Conservation (phyloP, 2,329 filamentous ascomycete genomes). For the Allantophomopsis cytisporea region DNA sequence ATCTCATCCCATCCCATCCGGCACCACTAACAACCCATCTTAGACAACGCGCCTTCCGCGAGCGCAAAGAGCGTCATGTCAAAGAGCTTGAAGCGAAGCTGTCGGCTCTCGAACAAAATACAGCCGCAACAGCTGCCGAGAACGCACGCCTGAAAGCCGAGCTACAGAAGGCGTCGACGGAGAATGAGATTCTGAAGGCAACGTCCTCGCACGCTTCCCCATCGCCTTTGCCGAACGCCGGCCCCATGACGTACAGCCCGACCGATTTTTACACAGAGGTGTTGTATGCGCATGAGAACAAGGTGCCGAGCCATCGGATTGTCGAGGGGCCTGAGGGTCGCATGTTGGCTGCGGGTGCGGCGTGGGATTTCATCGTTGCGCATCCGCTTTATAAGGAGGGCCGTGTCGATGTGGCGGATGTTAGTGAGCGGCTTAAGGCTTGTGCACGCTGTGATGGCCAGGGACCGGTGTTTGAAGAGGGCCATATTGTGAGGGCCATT, state of each 20-base stretch:
- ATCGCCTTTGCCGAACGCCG: slow-evolving; percentile 32
- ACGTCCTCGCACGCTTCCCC: slow-evolving; percentile 42
- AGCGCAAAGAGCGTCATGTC: slow-evolving; percentile 89
- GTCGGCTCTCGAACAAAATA: slow-evolving; percentile 59
- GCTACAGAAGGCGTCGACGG: slow-evolving; percentile 70
- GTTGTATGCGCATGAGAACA: slow-evolving; percentile 45
- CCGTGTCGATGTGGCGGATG: slow-evolving; percentile 66
- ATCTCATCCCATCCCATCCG: background rate
- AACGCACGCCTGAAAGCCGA: slow-evolving; percentile 80
- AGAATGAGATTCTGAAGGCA: slow-evolving; percentile 85
- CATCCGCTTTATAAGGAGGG: slow-evolving; percentile 68
- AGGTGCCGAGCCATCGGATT: slow-evolving; percentile 55
- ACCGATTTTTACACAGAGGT: slow-evolving; percentile 58
- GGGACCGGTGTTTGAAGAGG: slow-evolving; percentile 77
- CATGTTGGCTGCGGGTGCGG: slow-evolving; percentile 61
- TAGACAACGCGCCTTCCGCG: slow-evolving; percentile 90
- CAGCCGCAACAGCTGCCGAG: slow-evolving; percentile 60
- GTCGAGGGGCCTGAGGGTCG: slow-evolving; percentile 46
- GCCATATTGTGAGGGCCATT: slow-evolving; percentile 59
- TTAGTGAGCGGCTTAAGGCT: slow-evolving; percentile 66
- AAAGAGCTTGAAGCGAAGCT: slow-evolving; percentile 87
- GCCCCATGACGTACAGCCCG: slow-evolving; percentile 58
- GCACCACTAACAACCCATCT: slow-evolving; percentile 2
- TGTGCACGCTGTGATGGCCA: slow-evolving; percentile 74
- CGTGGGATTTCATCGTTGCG: slow-evolving; percentile 80